A percentile compares a stretch with the other conserved stretches of the same genome.
phyloP scores from a whole-genome alignment of 2,329 filamentous ascomycete genomes.

The Talaromyces islandicus region DNA sequence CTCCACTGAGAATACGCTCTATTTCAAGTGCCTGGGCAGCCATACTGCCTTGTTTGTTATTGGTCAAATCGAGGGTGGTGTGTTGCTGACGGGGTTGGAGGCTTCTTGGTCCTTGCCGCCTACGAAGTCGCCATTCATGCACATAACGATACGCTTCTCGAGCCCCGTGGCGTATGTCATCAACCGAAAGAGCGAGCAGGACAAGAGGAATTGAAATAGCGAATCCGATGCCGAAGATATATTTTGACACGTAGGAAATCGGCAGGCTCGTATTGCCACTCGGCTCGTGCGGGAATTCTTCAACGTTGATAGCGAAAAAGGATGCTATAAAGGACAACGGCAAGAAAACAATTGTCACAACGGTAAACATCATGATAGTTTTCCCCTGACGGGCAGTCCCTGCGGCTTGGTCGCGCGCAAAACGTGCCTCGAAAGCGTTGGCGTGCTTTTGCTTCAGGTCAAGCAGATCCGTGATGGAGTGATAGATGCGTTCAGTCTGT shows the following conservation, averaged over 20 bases:
- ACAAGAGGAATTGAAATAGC: constrained; percentile 49
- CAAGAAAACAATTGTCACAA: constrained; percentile 54
- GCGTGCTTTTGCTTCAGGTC: constrained; percentile 66
- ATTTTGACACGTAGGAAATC: constrained; percentile 49
- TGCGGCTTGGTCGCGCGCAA: constrained; percentile 51
- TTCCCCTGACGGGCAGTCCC: constrained; percentile 54
- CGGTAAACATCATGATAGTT: constrained; percentile 55
- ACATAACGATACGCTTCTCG: constrained; percentile 18
- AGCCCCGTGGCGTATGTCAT: constrained; percentile 33
- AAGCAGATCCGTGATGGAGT: constrained; percentile 55
- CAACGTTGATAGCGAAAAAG: constrained; percentile 51
- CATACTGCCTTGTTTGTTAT: background rate
- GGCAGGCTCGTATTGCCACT: constrained; percentile 31
- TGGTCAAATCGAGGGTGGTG: background rate
- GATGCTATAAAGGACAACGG: constrained; percentile 51
- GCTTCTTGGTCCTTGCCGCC: background rate
- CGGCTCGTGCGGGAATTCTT: constrained; percentile 38
- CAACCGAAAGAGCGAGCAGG: constrained; percentile 40
- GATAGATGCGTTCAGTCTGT: constrained; percentile 56
- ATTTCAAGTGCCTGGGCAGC: constrained; percentile 4
- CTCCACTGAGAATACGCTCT: constrained; percentile 4
- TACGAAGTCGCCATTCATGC: constrained; percentile 16
- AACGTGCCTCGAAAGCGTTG: constrained; percentile 61
- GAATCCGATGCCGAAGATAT: constrained; percentile 51
- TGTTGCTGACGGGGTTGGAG: background rate